Conservation (phyloP, 1,139 yeast species). For the Protomyces inundatus region DNA sequence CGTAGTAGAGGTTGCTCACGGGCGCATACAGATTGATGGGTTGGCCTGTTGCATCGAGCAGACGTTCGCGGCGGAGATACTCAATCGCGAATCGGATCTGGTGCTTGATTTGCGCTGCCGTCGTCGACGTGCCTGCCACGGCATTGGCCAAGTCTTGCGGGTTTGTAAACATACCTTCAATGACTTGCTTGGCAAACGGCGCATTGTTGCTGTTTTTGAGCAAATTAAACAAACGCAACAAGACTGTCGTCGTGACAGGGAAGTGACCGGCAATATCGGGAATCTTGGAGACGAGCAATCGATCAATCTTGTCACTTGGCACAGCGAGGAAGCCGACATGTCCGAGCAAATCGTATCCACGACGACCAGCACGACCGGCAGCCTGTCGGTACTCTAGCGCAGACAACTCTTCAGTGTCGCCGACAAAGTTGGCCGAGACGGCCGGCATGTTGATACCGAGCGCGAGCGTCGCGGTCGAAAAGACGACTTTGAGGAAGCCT, state of each 20-base stretch:
- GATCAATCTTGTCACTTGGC: constrained; percentile 26
- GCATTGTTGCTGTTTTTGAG: constrained; percentile 20
- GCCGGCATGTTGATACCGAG: constrained; percentile 29
- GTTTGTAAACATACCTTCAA: constrained; percentile 23
- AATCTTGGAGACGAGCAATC: constrained; percentile 25
- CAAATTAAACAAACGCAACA: constrained; percentile 20
- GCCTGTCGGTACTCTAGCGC: constrained; percentile 28
- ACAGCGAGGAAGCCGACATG: constrained; percentile 29
- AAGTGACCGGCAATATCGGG: constrained; percentile 28
- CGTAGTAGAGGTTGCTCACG: constrained; percentile 22
- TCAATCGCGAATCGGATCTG: constrained; percentile 27
- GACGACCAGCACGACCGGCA: constrained; percentile 29
- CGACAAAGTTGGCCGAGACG: constrained; percentile 26
- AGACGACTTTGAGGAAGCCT: constrained; percentile 25
- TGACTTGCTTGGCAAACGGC: constrained; percentile 22
- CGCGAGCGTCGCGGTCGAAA: constrained; percentile 27
- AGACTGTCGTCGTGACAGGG: constrained; percentile 25
- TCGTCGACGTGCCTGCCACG: constrained; percentile 9
- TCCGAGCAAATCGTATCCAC: constrained; percentile 28
- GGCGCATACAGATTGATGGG: constrained; percentile 26
- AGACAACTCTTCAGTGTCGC: constrained; percentile 24
- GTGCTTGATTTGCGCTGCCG: constrained; percentile 18
- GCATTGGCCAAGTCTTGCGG: constrained; percentile 23
- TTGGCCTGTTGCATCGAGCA: constrained; percentile 23
- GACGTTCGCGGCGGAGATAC: constrained; percentile 25